These are phyloP conservation scores for Paramecium biaurelia DNA, from an alignment of 73 alveolate genomes.

Conservation along the genomic window DNA sequence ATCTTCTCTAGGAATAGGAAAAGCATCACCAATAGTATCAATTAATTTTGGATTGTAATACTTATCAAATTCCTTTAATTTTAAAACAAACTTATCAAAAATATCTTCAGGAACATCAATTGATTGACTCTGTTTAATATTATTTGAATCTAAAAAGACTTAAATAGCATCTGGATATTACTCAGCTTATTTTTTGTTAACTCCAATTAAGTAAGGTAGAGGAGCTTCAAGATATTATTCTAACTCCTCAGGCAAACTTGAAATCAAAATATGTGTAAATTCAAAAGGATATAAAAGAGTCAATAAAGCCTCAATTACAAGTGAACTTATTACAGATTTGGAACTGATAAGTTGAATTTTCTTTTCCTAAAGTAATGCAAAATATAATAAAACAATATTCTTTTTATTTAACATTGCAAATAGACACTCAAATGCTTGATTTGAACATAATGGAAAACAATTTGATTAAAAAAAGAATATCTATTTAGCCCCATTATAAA, in stretches of 20 bases:
- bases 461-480: background rate
- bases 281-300: constrained; percentile 57
- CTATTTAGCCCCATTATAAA: background rate
- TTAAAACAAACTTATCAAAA: background rate
- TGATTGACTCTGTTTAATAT: background rate
- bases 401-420: constrained; percentile 40
- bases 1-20: constrained; percentile 10
- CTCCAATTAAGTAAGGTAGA: constrained; percentile 43
- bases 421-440: constrained; percentile 23
- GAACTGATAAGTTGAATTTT: constrained; percentile 18
- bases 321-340: background rate
- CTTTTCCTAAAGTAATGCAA: constrained; percentile 48
- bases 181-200: background rate
- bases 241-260: constrained; percentile 52
- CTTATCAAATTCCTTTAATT: background rate
- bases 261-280: constrained; percentile 45
- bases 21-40: background rate
- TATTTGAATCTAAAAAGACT: background rate
- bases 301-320: constrained; percentile 42
- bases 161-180: background rate
- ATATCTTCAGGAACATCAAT: background rate
- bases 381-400: constrained; percentile 28
- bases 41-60: background rate
- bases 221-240: constrained; percentile 58
- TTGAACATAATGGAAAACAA: constrained; percentile 50